These are phyloP conservation scores for Linnemannia elongata DNA, from an alignment of 192 early-diverging fungal genomes.

Conservation along the genomic window DNA sequence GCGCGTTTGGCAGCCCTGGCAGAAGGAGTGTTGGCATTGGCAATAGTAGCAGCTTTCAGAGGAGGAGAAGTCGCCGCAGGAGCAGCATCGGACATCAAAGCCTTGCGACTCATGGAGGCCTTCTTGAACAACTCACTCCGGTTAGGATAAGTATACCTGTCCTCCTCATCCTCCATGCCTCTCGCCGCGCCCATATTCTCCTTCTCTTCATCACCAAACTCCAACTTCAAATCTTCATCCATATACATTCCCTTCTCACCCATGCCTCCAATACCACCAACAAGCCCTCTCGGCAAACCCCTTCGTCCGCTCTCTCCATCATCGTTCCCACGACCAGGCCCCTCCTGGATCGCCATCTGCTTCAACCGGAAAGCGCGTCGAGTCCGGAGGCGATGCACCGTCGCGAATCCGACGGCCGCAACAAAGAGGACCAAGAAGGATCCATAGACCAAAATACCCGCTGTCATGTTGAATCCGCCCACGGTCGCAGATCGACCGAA, in stretches of 20 bases:
- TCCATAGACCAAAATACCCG: slow-evolving; percentile 25
- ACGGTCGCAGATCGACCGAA: slow-evolving; percentile 20
- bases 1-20: neutral
- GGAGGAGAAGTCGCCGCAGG: neutral
- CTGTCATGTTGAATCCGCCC: slow-evolving; percentile 24
- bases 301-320: neutral
- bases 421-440: slow-evolving; percentile 8
- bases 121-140: neutral
- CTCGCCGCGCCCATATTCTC: neutral
- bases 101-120: neutral
- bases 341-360: neutral
- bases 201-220: too few species aligned
- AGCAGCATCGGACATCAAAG: slow-evolving; percentile 14
- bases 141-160: neutral
- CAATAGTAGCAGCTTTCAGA: neutral
- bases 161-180: neutral
- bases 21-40: neutral
- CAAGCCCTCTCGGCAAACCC: neutral
- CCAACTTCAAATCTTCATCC: too few species aligned
- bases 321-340: neutral
- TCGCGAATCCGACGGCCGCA: neutral
- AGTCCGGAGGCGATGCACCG: neutral
- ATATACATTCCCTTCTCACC: slow-evolving; percentile 3
- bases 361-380: neutral
- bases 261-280: neutral